These are phyloP conservation scores for Acacia crassicarpa DNA, from an alignment of 306 rosid genomes.

Conservation along the genomic window DNA sequence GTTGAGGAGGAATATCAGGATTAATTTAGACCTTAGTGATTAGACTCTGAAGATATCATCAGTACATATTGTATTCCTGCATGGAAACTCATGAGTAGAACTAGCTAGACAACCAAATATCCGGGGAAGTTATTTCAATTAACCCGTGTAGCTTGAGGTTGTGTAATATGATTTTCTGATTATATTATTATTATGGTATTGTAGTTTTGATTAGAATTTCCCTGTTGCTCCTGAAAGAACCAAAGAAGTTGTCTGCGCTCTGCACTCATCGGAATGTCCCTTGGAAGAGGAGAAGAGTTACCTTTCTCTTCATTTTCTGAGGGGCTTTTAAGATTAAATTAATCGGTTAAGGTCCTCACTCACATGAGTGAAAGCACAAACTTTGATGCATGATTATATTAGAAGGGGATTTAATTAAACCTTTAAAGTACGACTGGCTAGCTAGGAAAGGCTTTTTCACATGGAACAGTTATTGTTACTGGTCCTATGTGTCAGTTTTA, in stretches of 20 bases:
- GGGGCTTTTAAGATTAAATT: neutral
- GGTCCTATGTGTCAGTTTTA: neutral
- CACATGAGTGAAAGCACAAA: neutral
- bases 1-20: conserved; percentile 35
- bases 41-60: conserved; percentile 34
- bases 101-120: conserved; percentile 20
- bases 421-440: neutral
- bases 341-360: neutral
- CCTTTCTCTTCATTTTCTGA: conserved; percentile 17
- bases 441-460: neutral
- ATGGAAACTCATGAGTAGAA: neutral
- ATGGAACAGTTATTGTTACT: neutral
- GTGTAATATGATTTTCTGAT: conserved; percentile 38
- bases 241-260: conserved; percentile 8
- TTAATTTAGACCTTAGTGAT: conserved; percentile 35
- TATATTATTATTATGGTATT: conserved; percentile 19
- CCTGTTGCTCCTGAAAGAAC: neutral
- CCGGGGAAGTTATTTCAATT: conserved; percentile 6
- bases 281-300: neutral
- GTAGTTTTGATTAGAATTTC: conserved; percentile 18
- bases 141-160: conserved; percentile 31
- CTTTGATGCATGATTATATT: neutral
- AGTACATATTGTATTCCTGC: conserved; percentile 38
- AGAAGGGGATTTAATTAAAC: conserved; percentile 4
- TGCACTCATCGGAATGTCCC: neutral